phyloP scores from a whole-genome alignment of 1,284 basidiomycete species.

The Tilletia caries region DNA sequence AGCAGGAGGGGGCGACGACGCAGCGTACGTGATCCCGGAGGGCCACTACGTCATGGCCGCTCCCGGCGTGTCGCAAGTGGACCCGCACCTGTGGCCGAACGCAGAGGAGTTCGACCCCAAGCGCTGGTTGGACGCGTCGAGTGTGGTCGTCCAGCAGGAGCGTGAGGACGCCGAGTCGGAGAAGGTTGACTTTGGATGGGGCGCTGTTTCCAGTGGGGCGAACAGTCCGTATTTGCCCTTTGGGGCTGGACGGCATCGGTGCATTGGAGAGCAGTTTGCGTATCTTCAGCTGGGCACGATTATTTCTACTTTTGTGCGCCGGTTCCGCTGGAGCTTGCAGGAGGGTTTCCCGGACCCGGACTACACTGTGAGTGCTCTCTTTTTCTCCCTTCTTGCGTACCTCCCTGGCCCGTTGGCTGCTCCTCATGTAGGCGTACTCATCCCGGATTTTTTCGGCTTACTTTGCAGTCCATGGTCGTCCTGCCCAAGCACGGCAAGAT shows the following conservation, averaged over 20 bases:
- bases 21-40: conserved; percentile 78
- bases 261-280: conserved; percentile 96
- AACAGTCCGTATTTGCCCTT: conserved; percentile 78
- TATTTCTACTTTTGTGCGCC: conserved; percentile 73
- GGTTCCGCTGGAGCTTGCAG: conserved; percentile 70
- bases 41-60: conserved; percentile 87
- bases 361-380: conserved; percentile 58
- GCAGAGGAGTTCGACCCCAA: conserved; percentile 67
- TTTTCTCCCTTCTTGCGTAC: conserved; percentile 26
- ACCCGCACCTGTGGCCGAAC: conserved; percentile 73
- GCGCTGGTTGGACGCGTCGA: conserved; percentile 66
- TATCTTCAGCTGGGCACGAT: conserved; percentile 88
- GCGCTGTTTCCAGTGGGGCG: conserved; percentile 61
- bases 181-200: conserved; percentile 94
- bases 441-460: not conserved
- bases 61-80: conserved; percentile 82
- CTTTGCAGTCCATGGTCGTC: conserved; percentile 67
- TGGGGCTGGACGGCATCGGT: conserved; percentile 82
- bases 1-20: conserved; percentile 13
- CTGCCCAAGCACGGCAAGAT: conserved; percentile 62
- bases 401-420: not conserved
- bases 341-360: conserved; percentile 71
- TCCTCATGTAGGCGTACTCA: not conserved
- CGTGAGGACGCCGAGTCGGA: conserved; percentile 71
- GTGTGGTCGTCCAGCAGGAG: conserved; percentile 65